Conservation (phyloP, 768 basidiomycete genomes). For the Agrocybe praecox region DNA sequence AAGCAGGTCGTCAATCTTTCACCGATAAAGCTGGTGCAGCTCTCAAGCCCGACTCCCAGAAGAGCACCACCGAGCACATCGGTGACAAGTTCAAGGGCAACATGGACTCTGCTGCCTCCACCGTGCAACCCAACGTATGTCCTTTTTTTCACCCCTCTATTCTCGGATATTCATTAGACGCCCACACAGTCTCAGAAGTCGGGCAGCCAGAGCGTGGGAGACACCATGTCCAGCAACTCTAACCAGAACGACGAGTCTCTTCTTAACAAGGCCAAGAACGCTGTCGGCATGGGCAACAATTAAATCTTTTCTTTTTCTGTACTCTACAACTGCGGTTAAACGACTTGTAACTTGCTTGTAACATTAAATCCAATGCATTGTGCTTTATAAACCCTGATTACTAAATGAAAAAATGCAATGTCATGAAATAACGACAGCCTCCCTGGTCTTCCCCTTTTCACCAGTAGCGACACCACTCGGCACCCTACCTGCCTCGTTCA, state of each 20-base stretch:
- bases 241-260: slow-evolving; percentile 51
- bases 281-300: slow-evolving; percentile 46
- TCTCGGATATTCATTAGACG: not conserved
- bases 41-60: slow-evolving; percentile 59
- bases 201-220: slow-evolving; percentile 47
- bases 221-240: slow-evolving; percentile 47
- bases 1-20: slow-evolving; percentile 57
- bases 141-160: not conserved
- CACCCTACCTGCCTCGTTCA: slow-evolving; percentile 1
- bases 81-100: slow-evolving; percentile 51
- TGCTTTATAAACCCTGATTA: not conserved
- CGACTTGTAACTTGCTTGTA: slow-evolving; percentile 9
- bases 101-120: slow-evolving; percentile 48
- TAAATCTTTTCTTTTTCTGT: slow-evolving; percentile 2
- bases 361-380: slow-evolving; percentile 13
- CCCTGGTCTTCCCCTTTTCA: not conserved
- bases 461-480: not conserved
- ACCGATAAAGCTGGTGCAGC: slow-evolving; percentile 57
- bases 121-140: slow-evolving; percentile 50
- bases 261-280: slow-evolving; percentile 53
- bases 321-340: not conserved
- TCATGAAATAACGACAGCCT: slow-evolving; percentile 1
- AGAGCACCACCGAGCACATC: slow-evolving; percentile 52
- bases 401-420: no score
- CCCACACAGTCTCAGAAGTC: slow-evolving; percentile 52